These are phyloP conservation scores for Glycyrrhiza uralensis DNA, from an alignment of 306 rosid genomes.

Conservation along the genomic window DNA sequence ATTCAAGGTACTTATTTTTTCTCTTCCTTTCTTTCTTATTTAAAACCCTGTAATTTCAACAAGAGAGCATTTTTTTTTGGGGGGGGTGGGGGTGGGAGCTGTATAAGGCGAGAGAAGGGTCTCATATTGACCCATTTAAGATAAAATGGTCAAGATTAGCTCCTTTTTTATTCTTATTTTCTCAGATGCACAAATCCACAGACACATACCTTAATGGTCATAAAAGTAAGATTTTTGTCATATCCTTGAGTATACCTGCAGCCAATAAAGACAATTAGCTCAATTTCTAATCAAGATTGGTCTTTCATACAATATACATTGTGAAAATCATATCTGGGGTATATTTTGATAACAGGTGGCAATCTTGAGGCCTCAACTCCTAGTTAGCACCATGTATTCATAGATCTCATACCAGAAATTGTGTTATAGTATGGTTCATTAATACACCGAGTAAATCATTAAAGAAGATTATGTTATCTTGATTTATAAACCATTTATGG, in stretches of 20 bases:
- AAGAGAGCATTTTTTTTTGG: too few relatives aligned
- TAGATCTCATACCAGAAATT: not conserved
- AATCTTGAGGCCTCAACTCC: not conserved
- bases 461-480: not conserved
- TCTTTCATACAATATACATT: not conserved
- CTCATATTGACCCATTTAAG: not conserved
- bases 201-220: constrained; percentile 70
- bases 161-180: not conserved
- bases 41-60: not conserved
- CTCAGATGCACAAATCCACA: not conserved
- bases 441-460: not conserved
- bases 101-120: too few relatives aligned
- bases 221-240: constrained; percentile 66
- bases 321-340: not conserved
- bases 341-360: not conserved
- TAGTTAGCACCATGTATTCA: not conserved
- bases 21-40: not conserved
- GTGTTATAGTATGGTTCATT: constrained; percentile 2
- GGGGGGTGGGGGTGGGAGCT: too few relatives aligned
- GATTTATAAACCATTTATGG: not conserved
- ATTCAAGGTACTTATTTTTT: too few relatives aligned
- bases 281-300: not conserved
- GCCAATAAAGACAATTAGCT: not conserved
- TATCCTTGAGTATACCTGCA: constrained; percentile 77
- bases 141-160: not conserved